A percentile compares a stretch with the other conserved stretches of the same genome.
Conservation (phyloP, 352 stramenopile genomes). For the Globisporangium megalacanthum region DNA sequence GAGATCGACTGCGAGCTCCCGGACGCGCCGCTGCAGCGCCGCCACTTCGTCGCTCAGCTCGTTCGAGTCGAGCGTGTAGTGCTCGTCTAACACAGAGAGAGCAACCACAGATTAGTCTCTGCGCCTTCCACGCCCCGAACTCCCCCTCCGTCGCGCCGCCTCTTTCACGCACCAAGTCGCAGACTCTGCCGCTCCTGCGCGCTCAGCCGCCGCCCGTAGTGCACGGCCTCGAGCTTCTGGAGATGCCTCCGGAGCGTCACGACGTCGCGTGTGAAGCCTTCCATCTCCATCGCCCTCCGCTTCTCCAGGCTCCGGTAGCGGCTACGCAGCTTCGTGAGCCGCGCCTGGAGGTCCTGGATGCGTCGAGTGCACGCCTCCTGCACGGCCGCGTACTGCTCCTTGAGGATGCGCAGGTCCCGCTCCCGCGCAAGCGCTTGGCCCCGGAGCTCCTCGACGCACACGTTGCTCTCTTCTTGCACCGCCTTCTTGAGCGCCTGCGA, state of each 20-base stretch:
- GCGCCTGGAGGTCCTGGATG: constrained; percentile 66
- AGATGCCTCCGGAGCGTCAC: constrained; percentile 53
- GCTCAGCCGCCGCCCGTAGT: constrained; percentile 49
- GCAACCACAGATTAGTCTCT: not conserved
- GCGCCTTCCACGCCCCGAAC: not conserved
- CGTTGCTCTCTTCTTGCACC: constrained; percentile 48
- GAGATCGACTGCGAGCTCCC: constrained; percentile 52
- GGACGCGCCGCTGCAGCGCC: constrained; percentile 49
- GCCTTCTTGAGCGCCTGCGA: constrained; percentile 38
- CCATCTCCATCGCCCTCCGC: constrained; percentile 76
- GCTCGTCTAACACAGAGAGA: constrained; percentile 25
- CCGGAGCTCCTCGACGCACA: constrained; percentile 47
- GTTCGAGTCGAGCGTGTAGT: constrained; percentile 46
- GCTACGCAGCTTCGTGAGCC: constrained; percentile 51
- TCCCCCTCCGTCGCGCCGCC: not conserved
- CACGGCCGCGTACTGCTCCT: constrained; percentile 71
- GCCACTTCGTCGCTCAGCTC: constrained; percentile 64
- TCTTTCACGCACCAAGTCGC: constrained; percentile 24
- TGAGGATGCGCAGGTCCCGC: constrained; percentile 64
- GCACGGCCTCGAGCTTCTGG: constrained; percentile 65
- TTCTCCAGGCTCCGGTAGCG: constrained; percentile 63
- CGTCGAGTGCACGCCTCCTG: constrained; percentile 62
- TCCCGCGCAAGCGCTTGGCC: constrained; percentile 52
- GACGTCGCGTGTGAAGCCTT: constrained; percentile 72
- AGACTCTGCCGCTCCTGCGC: constrained; percentile 40